Conservation (phyloP, 176 grass and related monocot genomes). For the Raddia distichophylla region DNA sequence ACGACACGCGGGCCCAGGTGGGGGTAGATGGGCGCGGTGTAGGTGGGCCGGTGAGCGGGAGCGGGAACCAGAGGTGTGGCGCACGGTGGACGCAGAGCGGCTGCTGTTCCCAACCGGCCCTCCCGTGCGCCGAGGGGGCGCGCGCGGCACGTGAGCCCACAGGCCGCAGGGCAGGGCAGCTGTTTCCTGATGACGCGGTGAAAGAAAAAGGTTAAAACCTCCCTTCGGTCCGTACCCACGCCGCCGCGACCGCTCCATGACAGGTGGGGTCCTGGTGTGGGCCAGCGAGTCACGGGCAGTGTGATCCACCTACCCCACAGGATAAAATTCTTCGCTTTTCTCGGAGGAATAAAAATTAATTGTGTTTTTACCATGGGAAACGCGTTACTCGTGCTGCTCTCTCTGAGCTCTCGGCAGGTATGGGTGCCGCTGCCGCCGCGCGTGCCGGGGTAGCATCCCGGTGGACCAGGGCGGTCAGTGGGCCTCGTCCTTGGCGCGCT, state of each 20-base stretch:
- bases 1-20: background rate
- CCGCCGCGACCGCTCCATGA: background rate
- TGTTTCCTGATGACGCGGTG: conserved; percentile 2
- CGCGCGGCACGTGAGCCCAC: conserved; percentile 21
- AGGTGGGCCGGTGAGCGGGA: background rate
- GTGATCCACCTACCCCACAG: background rate
- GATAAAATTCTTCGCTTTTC: background rate
- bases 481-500: background rate
- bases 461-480: background rate
- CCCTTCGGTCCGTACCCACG: background rate
- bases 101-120: background rate
- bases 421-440: too few species aligned
- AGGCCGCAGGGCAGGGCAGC: background rate
- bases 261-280: background rate
- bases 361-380: background rate
- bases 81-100: background rate
- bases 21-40: background rate
- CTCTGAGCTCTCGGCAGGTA: too few species aligned
- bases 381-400: background rate
- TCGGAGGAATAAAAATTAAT: too few species aligned
- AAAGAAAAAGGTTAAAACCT: too few species aligned
- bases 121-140: conserved; percentile 1
- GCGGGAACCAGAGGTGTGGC: background rate
- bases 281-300: background rate
- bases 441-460: too few species aligned